Base-by-base conservation (phyloP, 306 rosid species). In the Begonia fuchsioides region DNA sequence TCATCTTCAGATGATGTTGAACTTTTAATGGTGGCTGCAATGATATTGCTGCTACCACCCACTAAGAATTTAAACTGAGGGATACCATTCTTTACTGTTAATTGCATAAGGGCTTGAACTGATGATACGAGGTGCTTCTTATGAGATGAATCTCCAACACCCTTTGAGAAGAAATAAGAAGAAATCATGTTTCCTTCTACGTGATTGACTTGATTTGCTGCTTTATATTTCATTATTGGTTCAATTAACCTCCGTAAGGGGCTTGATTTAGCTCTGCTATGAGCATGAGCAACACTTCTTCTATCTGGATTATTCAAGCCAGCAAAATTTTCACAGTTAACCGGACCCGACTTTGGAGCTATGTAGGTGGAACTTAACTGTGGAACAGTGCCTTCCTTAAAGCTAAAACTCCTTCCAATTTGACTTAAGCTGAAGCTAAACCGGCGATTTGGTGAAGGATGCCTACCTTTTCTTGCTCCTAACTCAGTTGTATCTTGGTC, bases 391-490 rank as follows among this genome's bases (percentile, higher is more conserved):
- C 68, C 67, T 58, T 88, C 97, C 69, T 72, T 88, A 68, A 76
- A 88, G 76, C 95, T 88, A 55, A 81, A 68, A 63, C 97, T 88
- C 76, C 97, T 84, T 48, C 92, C 77, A 44, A 84, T 52, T 51
- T 68, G 70, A 10, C 73, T 66, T 59, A 78, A 70, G 79, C 90
- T 73, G 58, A 78, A 83, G 84, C 81, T 79, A 59, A 78, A 69
- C 41, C 73, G 76, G 44, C 46, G 70, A 66, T 52, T 60, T 10
- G 84, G 82, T n/a, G 88, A 81, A 39, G 68, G 55, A 51, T 66
- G 65, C 65, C 71, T 56, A 55, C 74, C 68, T 55, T 60, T 84
- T 60, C 41, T 62, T 45, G 56, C 58, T 44, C 58, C 44, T 58
- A 60, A 62, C 62, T 72, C 78, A 54, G 68, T 40, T 44, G 68